A percentile compares a stretch with the other conserved stretches of the same genome.
These are phyloP conservation scores for Ampelocalamus luodianensis DNA, from an alignment of 176 grass and related monocot genomes.

Conservation along the genomic window DNA sequence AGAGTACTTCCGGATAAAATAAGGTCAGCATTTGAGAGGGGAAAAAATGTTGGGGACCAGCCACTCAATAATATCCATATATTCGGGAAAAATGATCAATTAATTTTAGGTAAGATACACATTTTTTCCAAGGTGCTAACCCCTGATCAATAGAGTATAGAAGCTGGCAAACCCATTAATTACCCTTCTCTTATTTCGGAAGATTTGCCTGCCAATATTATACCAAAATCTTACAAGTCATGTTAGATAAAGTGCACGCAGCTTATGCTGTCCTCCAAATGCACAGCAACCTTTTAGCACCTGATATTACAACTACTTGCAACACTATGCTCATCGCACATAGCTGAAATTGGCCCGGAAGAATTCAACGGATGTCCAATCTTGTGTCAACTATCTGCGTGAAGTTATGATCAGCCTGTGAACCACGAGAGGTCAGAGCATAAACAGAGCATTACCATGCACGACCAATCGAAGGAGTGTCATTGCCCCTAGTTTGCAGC, in stretches of 20 bases:
- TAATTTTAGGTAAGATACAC: neutral
- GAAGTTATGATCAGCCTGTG: neutral
- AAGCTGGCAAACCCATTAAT: neutral
- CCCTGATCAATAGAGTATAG: neutral
- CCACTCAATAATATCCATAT: neutral
- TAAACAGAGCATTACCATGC: constrained; percentile 2
- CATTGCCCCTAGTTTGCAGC: neutral
- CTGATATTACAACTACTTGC: neutral
- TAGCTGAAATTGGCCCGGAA: neutral
- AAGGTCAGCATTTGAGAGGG: neutral
- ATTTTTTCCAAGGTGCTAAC: neutral
- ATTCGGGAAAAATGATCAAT: neutral
- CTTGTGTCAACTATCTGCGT: neutral
- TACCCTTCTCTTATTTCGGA: neutral
- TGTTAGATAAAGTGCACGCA: neutral
- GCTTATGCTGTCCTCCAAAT: neutral
- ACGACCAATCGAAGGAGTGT: neutral
- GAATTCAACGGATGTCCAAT: neutral
- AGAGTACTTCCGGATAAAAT: neutral
- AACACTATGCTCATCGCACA: neutral
- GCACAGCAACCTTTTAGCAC: neutral
- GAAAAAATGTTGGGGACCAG: neutral
- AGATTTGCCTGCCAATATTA: neutral
- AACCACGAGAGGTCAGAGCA: neutral
- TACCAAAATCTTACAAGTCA: neutral